Percentiles rank a stretch among this genome's conserved stretches.
Conservation (phyloP, 2,329 filamentous ascomycete genomes). For the Cryphonectria nitschkei region DNA sequence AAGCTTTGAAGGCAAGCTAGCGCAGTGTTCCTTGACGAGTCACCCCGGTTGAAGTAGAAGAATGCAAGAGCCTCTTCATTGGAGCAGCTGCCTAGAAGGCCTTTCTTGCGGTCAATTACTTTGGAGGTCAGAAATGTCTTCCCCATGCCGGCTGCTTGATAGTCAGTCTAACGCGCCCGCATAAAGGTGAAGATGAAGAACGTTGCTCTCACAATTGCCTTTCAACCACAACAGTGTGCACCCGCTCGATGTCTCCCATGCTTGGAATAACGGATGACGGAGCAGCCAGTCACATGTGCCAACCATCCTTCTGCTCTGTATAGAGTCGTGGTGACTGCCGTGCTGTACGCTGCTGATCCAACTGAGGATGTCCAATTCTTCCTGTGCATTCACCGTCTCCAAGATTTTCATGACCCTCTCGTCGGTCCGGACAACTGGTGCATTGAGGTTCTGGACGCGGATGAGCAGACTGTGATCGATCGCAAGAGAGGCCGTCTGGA, state of each 20-base stretch:
- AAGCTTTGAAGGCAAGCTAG: slow-evolving; percentile 38
- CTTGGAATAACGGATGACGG: slow-evolving; percentile 10
- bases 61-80: slow-evolving; percentile 37
- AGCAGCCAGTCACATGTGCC: slow-evolving; percentile 29
- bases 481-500: background rate
- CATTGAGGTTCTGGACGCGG: background rate
- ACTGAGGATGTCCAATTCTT: slow-evolving; percentile 26
- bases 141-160: slow-evolving; percentile 28
- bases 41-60: slow-evolving; percentile 42
- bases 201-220: slow-evolving; percentile 21
- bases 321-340: slow-evolving; percentile 22
- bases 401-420: background rate
- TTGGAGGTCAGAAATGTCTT: slow-evolving; percentile 31
- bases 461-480: background rate
- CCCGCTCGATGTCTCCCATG: slow-evolving; percentile 22
- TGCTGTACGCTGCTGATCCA: slow-evolving; percentile 29
- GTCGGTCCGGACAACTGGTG: slow-evolving; percentile 1
- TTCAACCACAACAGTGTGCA: slow-evolving; percentile 28
- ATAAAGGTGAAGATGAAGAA: background rate
- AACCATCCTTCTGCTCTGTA: slow-evolving; percentile 20
- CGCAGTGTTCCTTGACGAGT: slow-evolving; percentile 34
- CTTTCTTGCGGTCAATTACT: slow-evolving; percentile 28
- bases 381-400: slow-evolving; percentile 15
- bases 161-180: slow-evolving; percentile 13
- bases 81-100: slow-evolving; percentile 2